Conservation (phyloP, 768 basidiomycete species). For the Russula abietina region DNA sequence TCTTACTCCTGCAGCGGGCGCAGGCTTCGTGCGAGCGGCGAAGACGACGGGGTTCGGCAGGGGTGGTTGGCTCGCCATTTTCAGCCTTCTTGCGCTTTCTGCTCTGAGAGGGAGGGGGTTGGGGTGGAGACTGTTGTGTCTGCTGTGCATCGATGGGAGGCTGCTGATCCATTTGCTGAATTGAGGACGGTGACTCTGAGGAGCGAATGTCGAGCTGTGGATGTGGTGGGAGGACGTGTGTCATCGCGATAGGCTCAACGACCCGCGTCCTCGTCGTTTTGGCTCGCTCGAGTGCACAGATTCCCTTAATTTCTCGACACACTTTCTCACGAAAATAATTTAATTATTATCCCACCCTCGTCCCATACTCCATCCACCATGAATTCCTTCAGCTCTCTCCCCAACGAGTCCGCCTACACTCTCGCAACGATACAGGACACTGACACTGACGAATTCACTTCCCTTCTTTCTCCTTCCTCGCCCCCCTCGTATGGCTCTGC, state of each 20-base stretch:
- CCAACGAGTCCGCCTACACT: constrained; percentile 52
- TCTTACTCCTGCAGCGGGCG: constrained; percentile 90
- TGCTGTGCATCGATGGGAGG: constrained; percentile 42
- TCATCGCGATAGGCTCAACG: constrained; percentile 33
- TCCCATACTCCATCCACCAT: neutral
- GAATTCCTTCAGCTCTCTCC: constrained; percentile 22
- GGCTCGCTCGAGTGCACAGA: constrained; percentile 12
- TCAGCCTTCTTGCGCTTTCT: constrained; percentile 57
- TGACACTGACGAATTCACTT: constrained; percentile 21
- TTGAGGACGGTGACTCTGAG: constrained; percentile 52
- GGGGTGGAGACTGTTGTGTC: constrained; percentile 37
- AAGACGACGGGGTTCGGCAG: constrained; percentile 72
- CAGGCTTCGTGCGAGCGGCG: constrained; percentile 89
- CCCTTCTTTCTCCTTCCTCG: constrained; percentile 26
- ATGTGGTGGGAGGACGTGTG: constrained; percentile 45
- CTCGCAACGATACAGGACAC: constrained; percentile 48
- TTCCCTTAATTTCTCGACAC: neutral
- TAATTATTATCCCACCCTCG: neutral
- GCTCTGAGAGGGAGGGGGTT: constrained; percentile 32
- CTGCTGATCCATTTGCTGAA: constrained; percentile 59
- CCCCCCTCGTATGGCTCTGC: constrained; percentile 19
- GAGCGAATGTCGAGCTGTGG: constrained; percentile 39
- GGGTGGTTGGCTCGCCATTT: constrained; percentile 47
- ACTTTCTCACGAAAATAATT: constrained; percentile 16
- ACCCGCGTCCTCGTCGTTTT: constrained; percentile 21